Evolutionary conservation across 768 basidiomycete genomes (phyloP).

Genomic region (Lactarius hengduanensis): DNA sequence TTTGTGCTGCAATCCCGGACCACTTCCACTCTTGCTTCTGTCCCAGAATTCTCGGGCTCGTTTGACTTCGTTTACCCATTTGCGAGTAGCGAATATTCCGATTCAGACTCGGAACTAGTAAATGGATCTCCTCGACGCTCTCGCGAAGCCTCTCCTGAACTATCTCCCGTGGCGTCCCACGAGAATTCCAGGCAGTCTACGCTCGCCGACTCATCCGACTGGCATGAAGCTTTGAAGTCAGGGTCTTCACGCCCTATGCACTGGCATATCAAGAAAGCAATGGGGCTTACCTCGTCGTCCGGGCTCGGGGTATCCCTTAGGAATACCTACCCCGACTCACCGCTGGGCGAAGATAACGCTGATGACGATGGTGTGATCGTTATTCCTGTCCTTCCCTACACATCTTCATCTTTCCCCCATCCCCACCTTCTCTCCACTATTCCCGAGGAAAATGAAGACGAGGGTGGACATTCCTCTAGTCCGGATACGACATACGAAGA

Average conservation of each 20-base stretch:
- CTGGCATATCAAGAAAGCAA: background rate
- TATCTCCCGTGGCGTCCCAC: background rate
- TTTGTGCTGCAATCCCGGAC: background rate
- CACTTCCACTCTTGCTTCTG: constrained; percentile 9
- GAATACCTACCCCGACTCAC: constrained; percentile 4
- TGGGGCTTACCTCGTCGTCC: constrained; percentile 6
- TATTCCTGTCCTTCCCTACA: constrained; percentile 1
- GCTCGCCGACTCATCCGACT: background rate
- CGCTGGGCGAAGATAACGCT: background rate
- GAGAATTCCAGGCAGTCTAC: background rate
- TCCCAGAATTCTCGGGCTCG: constrained; percentile 1
- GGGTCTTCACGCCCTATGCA: background rate
- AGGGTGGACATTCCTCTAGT: background rate
- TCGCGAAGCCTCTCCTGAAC: background rate
- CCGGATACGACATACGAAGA: background rate
- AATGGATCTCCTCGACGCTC: background rate
- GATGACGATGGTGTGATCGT: background rate
- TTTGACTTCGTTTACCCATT: constrained; percentile 4
- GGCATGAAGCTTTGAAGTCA: background rate
- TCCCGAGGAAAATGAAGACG: constrained; percentile 13
- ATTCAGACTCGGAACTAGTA: background rate
- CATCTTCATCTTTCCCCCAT: constrained; percentile 7
- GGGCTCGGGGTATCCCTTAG: constrained; percentile 9
- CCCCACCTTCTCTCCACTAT: constrained; percentile 19
- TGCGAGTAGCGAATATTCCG: background rate